These are phyloP conservation scores for Tagetes patula DNA, from an alignment of 129 eudicot genomes.

Conservation along the genomic window DNA sequence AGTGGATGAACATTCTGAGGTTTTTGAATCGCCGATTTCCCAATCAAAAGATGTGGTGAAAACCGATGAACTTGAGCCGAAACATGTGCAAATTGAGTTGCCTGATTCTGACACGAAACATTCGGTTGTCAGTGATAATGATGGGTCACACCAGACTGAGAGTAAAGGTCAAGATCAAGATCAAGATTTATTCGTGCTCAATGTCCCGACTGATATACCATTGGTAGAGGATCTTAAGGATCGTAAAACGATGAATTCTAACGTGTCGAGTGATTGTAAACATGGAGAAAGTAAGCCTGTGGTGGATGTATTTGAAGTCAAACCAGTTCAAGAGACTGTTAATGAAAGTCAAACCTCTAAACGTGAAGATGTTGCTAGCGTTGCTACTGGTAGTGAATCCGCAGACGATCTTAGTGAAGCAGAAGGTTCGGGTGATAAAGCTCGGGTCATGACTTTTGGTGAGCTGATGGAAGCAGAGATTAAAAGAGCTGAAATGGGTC, in stretches of 20 bases:
- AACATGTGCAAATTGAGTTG: too few species aligned
- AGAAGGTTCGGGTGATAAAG: conserved; percentile 13
- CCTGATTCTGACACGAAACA: not conserved
- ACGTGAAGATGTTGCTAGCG: conserved; percentile 12
- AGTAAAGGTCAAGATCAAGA: conserved; percentile 16
- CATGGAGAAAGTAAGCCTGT: not conserved
- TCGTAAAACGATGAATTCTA: conserved; percentile 24
- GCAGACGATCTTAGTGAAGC: conserved; percentile 14
- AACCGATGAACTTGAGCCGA: conserved; percentile 1
- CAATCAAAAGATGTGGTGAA: conserved; percentile 17
- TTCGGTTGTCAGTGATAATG: conserved; percentile 18
- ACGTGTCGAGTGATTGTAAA: conserved; percentile 20
- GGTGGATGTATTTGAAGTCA: conserved; percentile 23
- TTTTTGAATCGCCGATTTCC: conserved; percentile 17
- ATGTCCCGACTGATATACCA: conserved; percentile 40
- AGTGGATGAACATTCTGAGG: conserved; percentile 10
- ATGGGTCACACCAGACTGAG: conserved; percentile 7
- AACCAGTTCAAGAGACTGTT: conserved; percentile 13
- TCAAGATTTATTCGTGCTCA: conserved; percentile 27
- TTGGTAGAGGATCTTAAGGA: conserved; percentile 43
- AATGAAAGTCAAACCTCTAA: conserved; percentile 32
- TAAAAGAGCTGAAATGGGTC: not conserved
- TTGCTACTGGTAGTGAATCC: conserved; percentile 4
- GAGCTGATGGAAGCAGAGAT: conserved; percentile 26
- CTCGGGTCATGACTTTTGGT: conserved; percentile 14